Percentiles rank a stretch among this genome's conserved stretches.
Evolutionary conservation across 352 stramenopile species (phyloP).

Genomic region (Pythium periplocum): DNA sequence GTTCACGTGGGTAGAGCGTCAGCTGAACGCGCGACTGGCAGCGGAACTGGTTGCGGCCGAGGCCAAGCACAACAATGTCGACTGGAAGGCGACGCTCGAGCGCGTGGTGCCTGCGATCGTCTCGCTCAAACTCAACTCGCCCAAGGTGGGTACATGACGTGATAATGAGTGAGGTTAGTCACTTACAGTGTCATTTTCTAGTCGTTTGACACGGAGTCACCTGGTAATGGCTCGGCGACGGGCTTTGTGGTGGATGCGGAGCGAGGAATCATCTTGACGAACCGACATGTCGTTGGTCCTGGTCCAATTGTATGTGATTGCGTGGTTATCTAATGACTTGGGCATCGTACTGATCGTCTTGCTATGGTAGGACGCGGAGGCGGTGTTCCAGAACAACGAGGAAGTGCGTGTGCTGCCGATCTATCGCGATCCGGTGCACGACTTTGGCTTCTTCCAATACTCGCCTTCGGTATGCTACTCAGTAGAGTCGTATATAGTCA

Average conservation of each 20-base stretch:
- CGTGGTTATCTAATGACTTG: background rate
- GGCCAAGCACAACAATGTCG: conserved; percentile 51
- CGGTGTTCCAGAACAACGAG: conserved; percentile 93
- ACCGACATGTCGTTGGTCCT: conserved; percentile 88
- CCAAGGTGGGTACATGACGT: conserved; percentile 40
- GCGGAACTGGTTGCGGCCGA: conserved; percentile 66
- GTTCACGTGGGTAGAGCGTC: conserved; percentile 30
- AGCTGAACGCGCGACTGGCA: conserved; percentile 58
- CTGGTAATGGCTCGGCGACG: conserved; percentile 85
- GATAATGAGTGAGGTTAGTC: background rate
- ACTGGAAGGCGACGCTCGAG: conserved; percentile 85
- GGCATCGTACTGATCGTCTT: conserved; percentile 1
- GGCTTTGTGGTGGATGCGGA: conserved; percentile 91
- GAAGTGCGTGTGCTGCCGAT: conserved; percentile 90
- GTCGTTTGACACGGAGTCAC: conserved; percentile 88
- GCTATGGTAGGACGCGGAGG: conserved; percentile 68
- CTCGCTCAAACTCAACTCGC: conserved; percentile 85
- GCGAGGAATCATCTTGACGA: conserved; percentile 91
- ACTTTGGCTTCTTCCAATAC: conserved; percentile 93
- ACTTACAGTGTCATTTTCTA: conserved; percentile 18
- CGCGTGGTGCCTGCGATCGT: conserved; percentile 82
- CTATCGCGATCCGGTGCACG: conserved; percentile 90
- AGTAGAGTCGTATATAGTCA: background rate
- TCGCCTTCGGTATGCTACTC: conserved; percentile 50
- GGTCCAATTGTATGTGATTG: conserved; percentile 68